These are phyloP conservation scores for Fusarium clavum DNA, from an alignment of 2,329 filamentous ascomycete genomes.

Conservation along the genomic window DNA sequence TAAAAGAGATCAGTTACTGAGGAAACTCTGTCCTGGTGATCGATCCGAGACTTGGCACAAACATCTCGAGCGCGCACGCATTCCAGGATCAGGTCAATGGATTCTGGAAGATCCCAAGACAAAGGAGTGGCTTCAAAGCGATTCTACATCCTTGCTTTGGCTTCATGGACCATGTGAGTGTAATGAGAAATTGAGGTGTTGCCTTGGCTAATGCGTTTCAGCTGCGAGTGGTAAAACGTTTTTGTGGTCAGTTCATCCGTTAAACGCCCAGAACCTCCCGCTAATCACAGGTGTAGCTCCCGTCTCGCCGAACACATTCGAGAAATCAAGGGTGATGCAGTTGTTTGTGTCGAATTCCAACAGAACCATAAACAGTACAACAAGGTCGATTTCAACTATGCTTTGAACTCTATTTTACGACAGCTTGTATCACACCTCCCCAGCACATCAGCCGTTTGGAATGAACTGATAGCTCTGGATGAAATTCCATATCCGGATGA, in stretches of 20 bases:
- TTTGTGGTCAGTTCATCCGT: neutral
- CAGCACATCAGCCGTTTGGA: rapidly evolving
- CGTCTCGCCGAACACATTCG: neutral
- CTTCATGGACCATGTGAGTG: constrained; percentile 15
- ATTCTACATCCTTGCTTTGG: neutral
- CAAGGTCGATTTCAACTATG: neutral
- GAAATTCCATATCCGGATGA: neutral
- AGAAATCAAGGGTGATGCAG: neutral
- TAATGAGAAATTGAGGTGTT: rapidly evolving
- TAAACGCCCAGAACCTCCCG: rapidly evolving
- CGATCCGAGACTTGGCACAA: neutral
- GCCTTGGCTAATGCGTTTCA: neutral
- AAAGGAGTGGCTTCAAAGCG: neutral
- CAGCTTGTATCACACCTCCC: constrained; percentile 1
- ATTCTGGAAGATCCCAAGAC: neutral
- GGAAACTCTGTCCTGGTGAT: constrained; percentile 16
- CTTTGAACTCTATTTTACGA: neutral
- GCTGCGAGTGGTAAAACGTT: constrained; percentile 23
- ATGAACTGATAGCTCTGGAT: rapidly evolving
- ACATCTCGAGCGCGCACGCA: neutral
- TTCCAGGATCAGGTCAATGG: neutral
- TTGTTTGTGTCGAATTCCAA: neutral
- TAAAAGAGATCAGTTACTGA: neutral
- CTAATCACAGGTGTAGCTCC: neutral
- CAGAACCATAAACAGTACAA: neutral